Evolutionary conservation across 192 early-diverging fungal species (phyloP), one percentile per base, ranked within the genome.

Genomic region (Podila minutissima): DNA sequence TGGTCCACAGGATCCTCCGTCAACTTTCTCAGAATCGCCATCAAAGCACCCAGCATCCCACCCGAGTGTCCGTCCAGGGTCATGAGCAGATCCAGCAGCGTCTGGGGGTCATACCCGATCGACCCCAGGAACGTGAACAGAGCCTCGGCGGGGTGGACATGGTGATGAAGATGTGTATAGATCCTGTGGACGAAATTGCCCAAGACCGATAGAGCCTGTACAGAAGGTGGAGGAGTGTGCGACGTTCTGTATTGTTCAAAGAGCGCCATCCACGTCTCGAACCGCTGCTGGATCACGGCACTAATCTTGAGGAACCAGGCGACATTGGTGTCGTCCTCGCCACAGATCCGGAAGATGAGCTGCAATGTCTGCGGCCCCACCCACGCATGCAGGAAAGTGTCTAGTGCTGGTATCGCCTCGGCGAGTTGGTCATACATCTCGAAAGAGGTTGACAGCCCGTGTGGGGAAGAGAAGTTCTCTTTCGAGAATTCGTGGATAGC

Each of bases 11-110:
- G 5, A 28, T 58, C 55, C 26, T 81, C 77, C 0, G 66, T 81
- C 17, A 81, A 50, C 11, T n/a, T 55, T 19, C 77, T 41, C 15
- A 81, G 50, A 32, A 73, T 33, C 0, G 38, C 37, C 77, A 81
- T 81, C 31, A 81, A 7, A 0, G 77, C 77, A 11, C 59, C 71
- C 26, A 81, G 67, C 77, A 81, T 81, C 4, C 77, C 77, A 7
- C 71, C 67, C 1, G 71, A 38, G 29, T 73, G 58, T 3, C 69
- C 66, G 24, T 81, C 77, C 48, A 69, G 5, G 1, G 70, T 64
- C 20, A 81, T 32, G 0, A 81, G 26, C n/a, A 81, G 24, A 46
- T 81, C 77, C 6, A 81, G 35, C 19, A 81, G 22, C 3, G 77
- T 81, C 15, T 73, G 71, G 24, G 64, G 11, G 28, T 81, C 77